Conservation (phyloP, 2,329 filamentous ascomycete species). For the Trematosphaeria pertusa region DNA sequence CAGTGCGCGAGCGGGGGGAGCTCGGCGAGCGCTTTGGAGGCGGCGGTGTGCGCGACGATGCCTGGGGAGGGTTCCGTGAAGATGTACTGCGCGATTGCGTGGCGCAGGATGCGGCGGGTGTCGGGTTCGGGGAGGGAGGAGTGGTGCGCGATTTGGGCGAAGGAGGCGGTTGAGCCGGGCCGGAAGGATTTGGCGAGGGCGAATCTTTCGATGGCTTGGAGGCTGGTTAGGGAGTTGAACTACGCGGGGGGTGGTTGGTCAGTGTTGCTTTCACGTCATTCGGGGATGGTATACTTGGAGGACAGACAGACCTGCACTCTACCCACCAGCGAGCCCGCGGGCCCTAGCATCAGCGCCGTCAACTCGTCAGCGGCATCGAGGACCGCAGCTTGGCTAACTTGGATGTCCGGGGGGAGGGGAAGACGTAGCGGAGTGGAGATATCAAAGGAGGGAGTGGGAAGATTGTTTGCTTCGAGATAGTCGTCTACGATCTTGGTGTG, state of each 20-base stretch:
- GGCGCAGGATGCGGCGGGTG: slow-evolving; percentile 1
- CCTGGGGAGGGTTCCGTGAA: neutral
- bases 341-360: slow-evolving; percentile 6
- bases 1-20: neutral
- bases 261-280: neutral
- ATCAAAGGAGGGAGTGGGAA: slow-evolving; percentile 14
- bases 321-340: too few relatives aligned
- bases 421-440: neutral
- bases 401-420: slow-evolving; percentile 1
- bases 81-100: neutral
- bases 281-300: neutral
- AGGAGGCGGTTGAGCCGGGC: neutral
- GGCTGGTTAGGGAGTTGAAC: neutral
- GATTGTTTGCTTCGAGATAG: neutral
- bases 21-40: neutral
- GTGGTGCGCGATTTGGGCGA: neutral
- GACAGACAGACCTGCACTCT: too few relatives aligned
- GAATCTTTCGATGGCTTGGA: slow-evolving; percentile 2
- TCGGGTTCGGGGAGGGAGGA: neutral
- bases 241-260: too few relatives aligned
- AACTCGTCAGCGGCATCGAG: slow-evolving; percentile 9
- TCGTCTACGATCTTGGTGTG: slow-evolving; percentile 6
- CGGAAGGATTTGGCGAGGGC: slow-evolving; percentile 1
- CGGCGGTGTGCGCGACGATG: slow-evolving; percentile 1
- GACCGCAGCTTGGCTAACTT: neutral